Conservation (phyloP, 139 green algal species). For the Tetradesmus lagerheimii region DNA sequence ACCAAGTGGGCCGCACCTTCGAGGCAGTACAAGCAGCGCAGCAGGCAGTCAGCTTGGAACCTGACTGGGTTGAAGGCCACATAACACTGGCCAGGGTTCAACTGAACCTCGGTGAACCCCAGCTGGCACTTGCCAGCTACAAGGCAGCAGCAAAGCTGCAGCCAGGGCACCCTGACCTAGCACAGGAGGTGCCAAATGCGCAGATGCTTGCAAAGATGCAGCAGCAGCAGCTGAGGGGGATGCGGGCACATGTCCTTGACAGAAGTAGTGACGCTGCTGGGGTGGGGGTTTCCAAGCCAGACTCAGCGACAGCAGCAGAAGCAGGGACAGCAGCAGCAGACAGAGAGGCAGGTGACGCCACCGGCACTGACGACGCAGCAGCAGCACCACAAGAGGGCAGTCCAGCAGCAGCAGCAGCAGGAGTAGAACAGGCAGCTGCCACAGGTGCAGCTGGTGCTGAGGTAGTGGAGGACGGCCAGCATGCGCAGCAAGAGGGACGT, state of each 20-base stretch:
- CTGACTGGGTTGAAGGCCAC: slow-evolving; percentile 44
- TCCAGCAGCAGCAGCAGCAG: background rate
- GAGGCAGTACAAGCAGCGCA: slow-evolving; percentile 53
- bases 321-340: background rate
- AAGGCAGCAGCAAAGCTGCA: slow-evolving; percentile 21
- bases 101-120: slow-evolving; percentile 51
- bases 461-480: background rate
- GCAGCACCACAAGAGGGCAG: background rate
- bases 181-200: slow-evolving; percentile 8
- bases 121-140: slow-evolving; percentile 36
- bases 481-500: background rate
- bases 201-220: slow-evolving; percentile 42
- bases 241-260: background rate
- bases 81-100: slow-evolving; percentile 55
- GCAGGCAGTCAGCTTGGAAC: slow-evolving; percentile 34
- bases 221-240: background rate
- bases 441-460: background rate
- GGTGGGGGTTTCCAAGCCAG: background rate
- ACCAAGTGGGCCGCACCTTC: slow-evolving; percentile 43
- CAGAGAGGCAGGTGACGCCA: background rate
- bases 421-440: background rate
- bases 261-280: too few relatives aligned
- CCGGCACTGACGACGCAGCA: background rate
- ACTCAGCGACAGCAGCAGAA: background rate
- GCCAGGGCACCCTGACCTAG: slow-evolving; percentile 5